These are phyloP conservation scores for Leccinum variabile DNA, from an alignment of 1,284 basidiomycete genomes.

Conservation along the genomic window DNA sequence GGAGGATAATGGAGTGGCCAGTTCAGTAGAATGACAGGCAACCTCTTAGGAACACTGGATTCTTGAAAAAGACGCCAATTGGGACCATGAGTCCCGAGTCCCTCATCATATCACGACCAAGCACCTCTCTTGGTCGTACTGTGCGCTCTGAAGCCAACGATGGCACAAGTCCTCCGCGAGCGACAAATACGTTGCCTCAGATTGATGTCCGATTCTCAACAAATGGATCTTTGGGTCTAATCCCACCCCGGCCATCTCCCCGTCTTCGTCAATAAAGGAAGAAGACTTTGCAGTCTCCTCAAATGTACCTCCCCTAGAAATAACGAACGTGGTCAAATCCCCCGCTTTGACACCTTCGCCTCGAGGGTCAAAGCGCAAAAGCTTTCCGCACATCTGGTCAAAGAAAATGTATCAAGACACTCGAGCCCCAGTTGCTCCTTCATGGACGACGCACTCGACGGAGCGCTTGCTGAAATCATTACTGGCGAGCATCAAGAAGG, in stretches of 20 bases:
- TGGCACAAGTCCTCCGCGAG: constrained; percentile 24
- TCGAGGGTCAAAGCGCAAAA: constrained; percentile 69
- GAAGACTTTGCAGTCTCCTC: constrained; percentile 7
- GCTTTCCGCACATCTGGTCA: constrained; percentile 79
- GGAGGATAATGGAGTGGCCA: too few relatives aligned
- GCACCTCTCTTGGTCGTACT: too few relatives aligned
- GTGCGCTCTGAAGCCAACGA: constrained; percentile 20
- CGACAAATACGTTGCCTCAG: constrained; percentile 48
- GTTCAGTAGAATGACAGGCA: too few relatives aligned
- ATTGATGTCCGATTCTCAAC: constrained; percentile 72
- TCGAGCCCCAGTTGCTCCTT: too few relatives aligned
- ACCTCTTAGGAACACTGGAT: too few relatives aligned
- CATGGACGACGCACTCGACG: too few relatives aligned
- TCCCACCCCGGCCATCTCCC: constrained; percentile 29
- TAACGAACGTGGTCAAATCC: constrained; percentile 38
- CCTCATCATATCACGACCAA: too few relatives aligned
- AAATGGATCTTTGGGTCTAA: constrained; percentile 53
- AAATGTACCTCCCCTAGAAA: constrained; percentile 1
- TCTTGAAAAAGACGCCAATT: too few relatives aligned
- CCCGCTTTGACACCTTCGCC: constrained; percentile 47
- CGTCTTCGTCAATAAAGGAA: constrained; percentile 30
- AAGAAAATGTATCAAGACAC: constrained; percentile 85
- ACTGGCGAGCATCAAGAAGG: too few relatives aligned
- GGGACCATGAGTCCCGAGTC: too few relatives aligned
- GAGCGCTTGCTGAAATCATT: too few relatives aligned